Conservation (phyloP, 768 basidiomycete genomes). For the Leccinum rimulosum region DNA sequence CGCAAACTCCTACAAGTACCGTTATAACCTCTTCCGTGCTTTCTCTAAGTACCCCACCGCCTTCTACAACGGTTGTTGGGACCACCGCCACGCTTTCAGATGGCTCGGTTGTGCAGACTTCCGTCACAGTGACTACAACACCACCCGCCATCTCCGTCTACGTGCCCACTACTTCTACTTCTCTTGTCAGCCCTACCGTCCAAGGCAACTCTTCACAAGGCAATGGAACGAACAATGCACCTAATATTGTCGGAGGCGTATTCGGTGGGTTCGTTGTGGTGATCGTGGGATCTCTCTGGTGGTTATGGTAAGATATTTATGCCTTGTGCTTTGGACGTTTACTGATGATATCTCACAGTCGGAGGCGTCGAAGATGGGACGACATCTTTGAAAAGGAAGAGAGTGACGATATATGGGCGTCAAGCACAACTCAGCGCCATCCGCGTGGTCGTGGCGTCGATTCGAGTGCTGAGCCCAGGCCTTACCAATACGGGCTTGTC, state of each 20-base stretch:
- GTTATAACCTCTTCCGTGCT: slow-evolving; percentile 25
- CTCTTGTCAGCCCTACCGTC: slow-evolving; percentile 12
- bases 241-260: slow-evolving; percentile 50
- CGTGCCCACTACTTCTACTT: slow-evolving; percentile 15
- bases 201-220: slow-evolving; percentile 16
- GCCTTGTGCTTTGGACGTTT: slow-evolving; percentile 3
- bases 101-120: slow-evolving; percentile 38
- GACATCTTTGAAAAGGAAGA: slow-evolving; percentile 50
- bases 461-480: slow-evolving; percentile 42
- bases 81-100: slow-evolving; percentile 39
- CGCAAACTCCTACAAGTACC: slow-evolving; percentile 10
- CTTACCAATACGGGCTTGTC: slow-evolving; percentile 64
- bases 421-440: slow-evolving; percentile 17
- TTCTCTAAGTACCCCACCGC: slow-evolving; percentile 30
- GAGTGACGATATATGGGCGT: slow-evolving; percentile 24
- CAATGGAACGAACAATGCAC: slow-evolving; percentile 35
- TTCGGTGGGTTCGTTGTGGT: slow-evolving; percentile 52
- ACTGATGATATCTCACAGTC: slow-evolving; percentile 32
- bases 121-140: slow-evolving; percentile 38
- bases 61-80: slow-evolving; percentile 30
- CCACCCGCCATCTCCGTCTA: slow-evolving; percentile 32
- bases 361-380: slow-evolving; percentile 46
- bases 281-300: slow-evolving; percentile 47
- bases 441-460: slow-evolving; percentile 29
- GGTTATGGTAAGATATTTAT: slow-evolving; percentile 41